A percentile compares a stretch with the other conserved stretches of the same genome.
Conservation (phyloP, 2,329 filamentous ascomycete genomes). For the Diaporthe australafricana region DNA sequence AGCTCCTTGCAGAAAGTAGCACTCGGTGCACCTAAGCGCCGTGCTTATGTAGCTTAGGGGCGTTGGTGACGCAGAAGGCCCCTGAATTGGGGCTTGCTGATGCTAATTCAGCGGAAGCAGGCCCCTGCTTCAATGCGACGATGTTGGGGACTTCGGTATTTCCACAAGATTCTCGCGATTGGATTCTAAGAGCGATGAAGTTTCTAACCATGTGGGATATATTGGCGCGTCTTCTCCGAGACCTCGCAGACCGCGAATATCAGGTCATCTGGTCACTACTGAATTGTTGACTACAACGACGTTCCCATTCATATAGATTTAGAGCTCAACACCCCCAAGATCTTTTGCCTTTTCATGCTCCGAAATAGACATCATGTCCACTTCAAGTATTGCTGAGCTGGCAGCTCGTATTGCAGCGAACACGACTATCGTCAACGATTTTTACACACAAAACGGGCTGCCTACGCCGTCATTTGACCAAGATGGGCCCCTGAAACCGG, state of each 20-base stretch:
- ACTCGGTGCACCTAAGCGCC: no score
- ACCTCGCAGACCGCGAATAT: neutral
- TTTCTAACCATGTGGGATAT: no score
- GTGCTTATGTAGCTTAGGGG: no score
- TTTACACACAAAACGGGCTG: neutral
- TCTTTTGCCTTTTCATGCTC: neutral
- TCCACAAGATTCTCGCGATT: no score
- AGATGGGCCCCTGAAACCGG: neutral
- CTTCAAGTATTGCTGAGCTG: slow-evolving; percentile 13
- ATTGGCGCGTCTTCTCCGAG: no score
- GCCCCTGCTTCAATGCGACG: no score
- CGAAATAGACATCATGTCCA: neutral
- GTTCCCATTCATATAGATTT: neutral
- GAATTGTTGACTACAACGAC: neutral
- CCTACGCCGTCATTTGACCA: slow-evolving; percentile 4
- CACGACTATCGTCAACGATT: slow-evolving; percentile 14
- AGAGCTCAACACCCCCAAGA: neutral
- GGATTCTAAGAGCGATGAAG: no score
- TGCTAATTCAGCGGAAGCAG: no score
- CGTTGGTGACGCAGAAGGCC: no score
- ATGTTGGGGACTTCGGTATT: no score
- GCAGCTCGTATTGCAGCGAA: slow-evolving; percentile 22
- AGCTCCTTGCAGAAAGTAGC: no score
- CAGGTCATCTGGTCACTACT: neutral
- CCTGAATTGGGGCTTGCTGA: no score